Base-by-base conservation (phyloP, 2,329 filamentous ascomycete species). In the Lecanicillium sp. region DNA sequence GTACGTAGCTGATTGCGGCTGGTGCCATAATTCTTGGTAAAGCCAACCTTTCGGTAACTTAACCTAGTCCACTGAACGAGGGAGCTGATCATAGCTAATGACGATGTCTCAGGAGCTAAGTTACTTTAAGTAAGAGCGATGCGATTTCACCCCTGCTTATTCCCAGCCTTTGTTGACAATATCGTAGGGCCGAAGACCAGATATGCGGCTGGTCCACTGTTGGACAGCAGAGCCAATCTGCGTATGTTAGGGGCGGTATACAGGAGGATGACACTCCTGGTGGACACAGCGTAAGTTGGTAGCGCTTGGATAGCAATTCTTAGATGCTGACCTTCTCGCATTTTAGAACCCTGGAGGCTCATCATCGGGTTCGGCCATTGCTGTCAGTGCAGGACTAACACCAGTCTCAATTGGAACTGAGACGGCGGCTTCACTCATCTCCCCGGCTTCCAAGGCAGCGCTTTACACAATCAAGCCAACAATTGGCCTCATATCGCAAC, bases 361-460 rank as follows among this genome's bases (percentile, higher is more conserved):
- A 17, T 56, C 53, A 17, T 40, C 44, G 10, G 53, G 55, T 17
- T 51, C 50, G 11, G 49, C 53, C 13, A 50, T 55, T 5, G 47
- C 44, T 8, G 47, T 51, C 5, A 48, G 51, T 1, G 51, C 49
- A 11, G 51, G 54, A 1, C 52, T 50, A 33, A 40, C 41, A 14
- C 55, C 54, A n/a, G 28, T 58, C 19, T 44, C 49, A 10, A 48
- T 56, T n/a, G 54, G 46, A 10, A 51, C 49, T 17, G 52, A 58
- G 43, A 55, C 55, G 14, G 46, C 48, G 10, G 52, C 52, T 4
- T 57, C 48, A 9, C 40, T 50, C 29, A 35, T 48, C 17, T 41
- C 44, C 5, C 45, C 46, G 2, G 30, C 44, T 6, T 36, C 40
- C 5, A 35, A 49, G 10, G 42, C 49, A 9, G 50, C 42, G 7